A percentile compares a stretch with the other conserved stretches of the same genome.
Evolutionary conservation across 805 yeast species (phyloP).

Genomic region (Brettanomyces naardenensis): DNA sequence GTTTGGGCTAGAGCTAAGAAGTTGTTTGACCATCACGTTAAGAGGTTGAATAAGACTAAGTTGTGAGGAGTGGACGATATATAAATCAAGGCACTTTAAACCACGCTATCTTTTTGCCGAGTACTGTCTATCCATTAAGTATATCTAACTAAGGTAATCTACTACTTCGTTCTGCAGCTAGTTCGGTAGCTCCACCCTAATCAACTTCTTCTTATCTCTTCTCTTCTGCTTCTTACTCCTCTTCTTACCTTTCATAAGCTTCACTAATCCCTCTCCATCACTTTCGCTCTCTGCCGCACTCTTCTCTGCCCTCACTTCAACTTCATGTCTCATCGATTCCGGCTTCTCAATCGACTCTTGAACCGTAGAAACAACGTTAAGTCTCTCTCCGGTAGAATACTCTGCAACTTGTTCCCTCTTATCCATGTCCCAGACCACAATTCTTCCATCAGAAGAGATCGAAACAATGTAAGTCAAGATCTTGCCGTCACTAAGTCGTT

Average conservation of each 20-base stretch:
- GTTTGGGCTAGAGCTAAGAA: conserved; percentile 90
- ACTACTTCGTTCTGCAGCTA: neutral
- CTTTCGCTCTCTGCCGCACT: conserved; percentile 72
- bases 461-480: conserved; percentile 48
- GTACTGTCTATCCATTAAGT: too few species aligned
- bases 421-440: conserved; percentile 79
- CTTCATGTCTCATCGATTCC: conserved; percentile 52
- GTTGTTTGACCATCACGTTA: conserved; percentile 77
- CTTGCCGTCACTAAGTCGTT: conserved; percentile 25
- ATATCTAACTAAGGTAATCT: neutral
- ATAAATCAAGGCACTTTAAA: too few species aligned
- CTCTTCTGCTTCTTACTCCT: conserved; percentile 30
- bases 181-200: conserved; percentile 47
- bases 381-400: conserved; percentile 83
- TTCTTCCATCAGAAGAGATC: conserved; percentile 87
- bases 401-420: conserved; percentile 78
- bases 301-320: conserved; percentile 26
- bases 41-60: conserved; percentile 49
- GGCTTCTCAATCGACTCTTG: conserved; percentile 73
- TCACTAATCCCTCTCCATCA: conserved; percentile 59
- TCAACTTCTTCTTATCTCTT: conserved; percentile 32
- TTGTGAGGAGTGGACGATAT: conserved; percentile 15
- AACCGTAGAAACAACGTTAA: conserved; percentile 75
- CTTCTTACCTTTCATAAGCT: conserved; percentile 45
- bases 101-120: too few species aligned